phyloP scores from a whole-genome alignment of 78 protist species.

The Dictyostelium firmibasis region DNA sequence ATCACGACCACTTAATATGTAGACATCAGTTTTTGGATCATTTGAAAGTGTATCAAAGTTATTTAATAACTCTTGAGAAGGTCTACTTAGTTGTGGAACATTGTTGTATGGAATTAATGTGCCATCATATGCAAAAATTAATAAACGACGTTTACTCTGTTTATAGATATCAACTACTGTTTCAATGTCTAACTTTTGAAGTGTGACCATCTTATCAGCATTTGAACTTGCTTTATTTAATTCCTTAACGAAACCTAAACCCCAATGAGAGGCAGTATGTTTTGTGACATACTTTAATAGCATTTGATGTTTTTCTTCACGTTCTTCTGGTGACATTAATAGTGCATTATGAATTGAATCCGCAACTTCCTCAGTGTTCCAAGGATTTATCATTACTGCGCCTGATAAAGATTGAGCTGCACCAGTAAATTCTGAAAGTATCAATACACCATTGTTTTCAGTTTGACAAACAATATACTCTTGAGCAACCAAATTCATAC shows the following conservation, averaged over 20 bases:
- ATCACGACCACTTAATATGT: conserved; percentile 55
- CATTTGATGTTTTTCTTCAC: conserved; percentile 80
- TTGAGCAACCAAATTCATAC: conserved; percentile 93
- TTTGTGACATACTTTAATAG: conserved; percentile 72
- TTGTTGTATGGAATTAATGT: conserved; percentile 45
- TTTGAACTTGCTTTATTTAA: conserved; percentile 31
- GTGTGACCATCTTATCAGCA: conserved; percentile 5
- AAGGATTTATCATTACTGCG: conserved; percentile 86
- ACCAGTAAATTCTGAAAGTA: conserved; percentile 79
- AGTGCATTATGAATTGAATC: conserved; percentile 76
- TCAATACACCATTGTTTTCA: conserved; percentile 72
- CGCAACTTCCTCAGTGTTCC: conserved; percentile 86
- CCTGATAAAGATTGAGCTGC: conserved; percentile 77
- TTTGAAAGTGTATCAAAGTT: background rate
- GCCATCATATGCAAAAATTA: conserved; percentile 72
- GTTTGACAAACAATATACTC: conserved; percentile 93
- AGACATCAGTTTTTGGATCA: conserved; percentile 30
- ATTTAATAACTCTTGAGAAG: conserved; percentile 41
- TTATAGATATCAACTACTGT: conserved; percentile 5
- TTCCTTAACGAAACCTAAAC: conserved; percentile 71
- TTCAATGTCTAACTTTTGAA: conserved; percentile 39
- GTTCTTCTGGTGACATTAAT: conserved; percentile 53
- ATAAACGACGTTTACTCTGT: conserved; percentile 6
- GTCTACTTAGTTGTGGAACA: conserved; percentile 30
- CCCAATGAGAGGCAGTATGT: conserved; percentile 87